Conservation (phyloP, 1,284 basidiomycete genomes). For the Phylloboletellus chloephorus region DNA sequence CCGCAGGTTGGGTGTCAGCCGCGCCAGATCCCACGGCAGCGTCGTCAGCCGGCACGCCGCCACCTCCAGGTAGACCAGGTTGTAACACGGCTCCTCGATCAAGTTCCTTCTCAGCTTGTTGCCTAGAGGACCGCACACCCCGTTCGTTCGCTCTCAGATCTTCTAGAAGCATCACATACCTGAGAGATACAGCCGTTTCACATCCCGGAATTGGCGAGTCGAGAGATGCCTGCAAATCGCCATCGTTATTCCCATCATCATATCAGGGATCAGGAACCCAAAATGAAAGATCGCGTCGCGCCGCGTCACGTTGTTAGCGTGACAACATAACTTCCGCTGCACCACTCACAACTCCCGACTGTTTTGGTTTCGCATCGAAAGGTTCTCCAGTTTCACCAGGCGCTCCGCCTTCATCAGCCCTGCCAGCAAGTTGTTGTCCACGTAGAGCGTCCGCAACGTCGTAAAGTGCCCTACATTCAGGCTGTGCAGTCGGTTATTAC, state of each 20-base stretch:
- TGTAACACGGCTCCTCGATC: conserved; percentile 69
- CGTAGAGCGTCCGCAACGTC: conserved; percentile 85
- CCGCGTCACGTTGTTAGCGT: conserved; percentile 23
- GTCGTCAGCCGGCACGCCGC: conserved; percentile 82
- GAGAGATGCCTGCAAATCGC: conserved; percentile 48
- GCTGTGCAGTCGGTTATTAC: conserved; percentile 70
- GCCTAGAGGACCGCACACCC: conserved; percentile 34
- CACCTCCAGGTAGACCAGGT: conserved; percentile 89
- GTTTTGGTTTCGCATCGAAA: conserved; percentile 87
- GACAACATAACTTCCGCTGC: conserved; percentile 10
- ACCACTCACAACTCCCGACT: conserved; percentile 64
- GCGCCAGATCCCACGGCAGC: conserved; percentile 66
- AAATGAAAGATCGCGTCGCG: conserved; percentile 36
- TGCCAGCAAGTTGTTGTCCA: conserved; percentile 80
- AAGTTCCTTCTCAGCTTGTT: conserved; percentile 43
- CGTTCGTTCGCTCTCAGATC: conserved; percentile 9
- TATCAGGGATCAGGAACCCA: conserved; percentile 29
- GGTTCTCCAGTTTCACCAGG: conserved; percentile 75
- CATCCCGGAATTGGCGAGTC: conserved; percentile 76
- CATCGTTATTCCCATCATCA: conserved; percentile 31
- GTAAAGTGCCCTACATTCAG: conserved; percentile 68
- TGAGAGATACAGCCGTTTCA: conserved; percentile 91
- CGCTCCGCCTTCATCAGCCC: conserved; percentile 49
- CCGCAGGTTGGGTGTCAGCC: conserved; percentile 79
- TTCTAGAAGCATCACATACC: conserved; percentile 47